Evolutionary conservation across 345 rosid species (phyloP), one percentile per base, ranked within the genome.

Genomic region (Nephelium lappaceum): DNA sequence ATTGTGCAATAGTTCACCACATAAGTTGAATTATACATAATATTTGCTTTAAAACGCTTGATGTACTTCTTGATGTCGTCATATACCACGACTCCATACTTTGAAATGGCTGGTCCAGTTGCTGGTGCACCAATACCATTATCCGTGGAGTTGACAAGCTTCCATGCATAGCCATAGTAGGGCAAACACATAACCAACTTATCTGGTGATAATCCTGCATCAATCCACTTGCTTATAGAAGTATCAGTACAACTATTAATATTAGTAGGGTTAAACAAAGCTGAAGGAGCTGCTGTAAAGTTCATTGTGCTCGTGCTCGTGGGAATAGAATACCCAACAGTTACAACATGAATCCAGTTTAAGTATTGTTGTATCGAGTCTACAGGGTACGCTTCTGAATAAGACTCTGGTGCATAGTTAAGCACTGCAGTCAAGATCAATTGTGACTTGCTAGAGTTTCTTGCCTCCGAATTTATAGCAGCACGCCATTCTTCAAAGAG

Each of bases 21-120:
- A 47, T 80, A 84, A 2, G 86, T 81, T 49, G 79, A 25, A 76
- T 87, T 82, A 61, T 86, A 89, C 36, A 49, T 8, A 2, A 85
- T 6, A 14, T 23, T 51, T 8, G 69, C 78, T 11, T 81, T 87
- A 81, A 83, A 82, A 0, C 71, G 83, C 14, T 16, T 49, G 31
- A 87, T 51, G n/a, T 19, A 73, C 0, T 82, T 73, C 65, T 67
- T 79, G 36, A 86, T 65, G 0, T 1, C 18, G 77, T 55, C 82
- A 21, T 86, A 87, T 3, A 64, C 77, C 36, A 73, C 42, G 10
- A 66, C 38, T 3, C 90, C 90, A n/a, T n/a, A 49, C 0, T 4
- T 0, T 0, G 21, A 27, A 14, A 76, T 1, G 0, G 70, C 83
- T 0, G 81, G 80, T 3, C 84, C 85, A 1, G 57, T 8, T 16